Evolutionary conservation across 768 basidiomycete species (phyloP).

Genomic region (Cubamyces lactineus): DNA sequence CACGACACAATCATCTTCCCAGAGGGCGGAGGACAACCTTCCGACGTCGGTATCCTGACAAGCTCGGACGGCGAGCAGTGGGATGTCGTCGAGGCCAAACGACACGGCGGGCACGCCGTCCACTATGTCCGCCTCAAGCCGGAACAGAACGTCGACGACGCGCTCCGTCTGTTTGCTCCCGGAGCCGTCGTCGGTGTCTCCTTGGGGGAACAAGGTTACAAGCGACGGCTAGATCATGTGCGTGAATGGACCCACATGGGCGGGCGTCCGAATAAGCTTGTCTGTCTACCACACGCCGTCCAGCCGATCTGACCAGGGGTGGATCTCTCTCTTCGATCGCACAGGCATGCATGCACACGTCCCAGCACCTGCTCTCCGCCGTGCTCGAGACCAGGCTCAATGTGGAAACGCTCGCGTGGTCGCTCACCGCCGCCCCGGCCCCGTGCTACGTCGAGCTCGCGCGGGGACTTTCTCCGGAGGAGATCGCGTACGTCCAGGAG

Average conservation of each 20-base stretch:
- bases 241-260: conserved; percentile 30
- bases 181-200: conserved; percentile 56
- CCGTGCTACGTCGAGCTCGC: conserved; percentile 81
- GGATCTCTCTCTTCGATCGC: background rate
- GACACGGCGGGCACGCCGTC: conserved; percentile 73
- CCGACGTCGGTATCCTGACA: conserved; percentile 65
- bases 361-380: conserved; percentile 82
- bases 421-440: conserved; percentile 65
- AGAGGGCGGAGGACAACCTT: conserved; percentile 82
- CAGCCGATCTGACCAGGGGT: conserved; percentile 6
- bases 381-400: conserved; percentile 67
- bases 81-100: conserved; percentile 66
- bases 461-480: conserved; percentile 63
- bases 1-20: conserved; percentile 83
- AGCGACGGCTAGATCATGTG: conserved; percentile 76
- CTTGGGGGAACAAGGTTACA: conserved; percentile 61
- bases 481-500: conserved; percentile 62
- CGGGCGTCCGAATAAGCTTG: background rate
- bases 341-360: conserved; percentile 85
- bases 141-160: conserved; percentile 44
- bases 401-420: conserved; percentile 81
- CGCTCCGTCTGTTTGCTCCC: conserved; percentile 50
- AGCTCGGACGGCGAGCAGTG: conserved; percentile 49
- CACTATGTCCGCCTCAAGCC: conserved; percentile 60
- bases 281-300: background rate